Evolutionary conservation across 2,329 filamentous ascomycete species (phyloP).

Genomic region (Blastomyces gilchristii): DNA sequence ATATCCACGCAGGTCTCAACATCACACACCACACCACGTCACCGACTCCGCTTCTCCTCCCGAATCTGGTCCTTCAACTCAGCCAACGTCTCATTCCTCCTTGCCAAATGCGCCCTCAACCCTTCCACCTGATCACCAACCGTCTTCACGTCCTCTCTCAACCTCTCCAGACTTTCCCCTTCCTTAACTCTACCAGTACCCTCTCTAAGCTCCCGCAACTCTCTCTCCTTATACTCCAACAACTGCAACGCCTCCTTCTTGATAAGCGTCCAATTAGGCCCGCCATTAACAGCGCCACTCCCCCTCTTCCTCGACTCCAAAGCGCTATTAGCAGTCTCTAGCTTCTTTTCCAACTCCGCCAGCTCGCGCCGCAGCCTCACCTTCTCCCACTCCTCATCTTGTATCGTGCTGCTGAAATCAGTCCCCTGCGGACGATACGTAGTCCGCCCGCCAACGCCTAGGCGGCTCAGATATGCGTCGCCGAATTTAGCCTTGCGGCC

Average conservation of each 20-base stretch:
- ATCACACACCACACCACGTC: background rate
- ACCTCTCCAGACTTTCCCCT: slow-evolving; percentile 62
- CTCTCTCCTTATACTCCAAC: slow-evolving; percentile 82
- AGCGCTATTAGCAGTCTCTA: slow-evolving; percentile 67
- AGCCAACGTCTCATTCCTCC: slow-evolving; percentile 63
- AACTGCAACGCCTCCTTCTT: slow-evolving; percentile 91
- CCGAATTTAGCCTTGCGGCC: slow-evolving; percentile 95
- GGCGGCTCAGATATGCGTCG: slow-evolving; percentile 84
- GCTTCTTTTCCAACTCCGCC: slow-evolving; percentile 76
- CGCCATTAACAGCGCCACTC: slow-evolving; percentile 48
- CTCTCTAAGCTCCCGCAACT: slow-evolving; percentile 63
- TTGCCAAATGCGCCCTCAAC: slow-evolving; percentile 68
- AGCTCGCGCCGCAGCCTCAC: slow-evolving; percentile 90
- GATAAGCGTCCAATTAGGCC: slow-evolving; percentile 78
- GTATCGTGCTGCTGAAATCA: slow-evolving; percentile 75
- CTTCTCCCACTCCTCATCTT: slow-evolving; percentile 92
- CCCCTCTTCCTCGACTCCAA: slow-evolving; percentile 50
- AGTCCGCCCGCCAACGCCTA: slow-evolving; percentile 66
- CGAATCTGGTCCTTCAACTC: slow-evolving; percentile 76
- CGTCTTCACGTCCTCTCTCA: slow-evolving; percentile 75
- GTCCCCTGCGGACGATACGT: slow-evolving; percentile 75
- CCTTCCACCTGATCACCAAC: slow-evolving; percentile 94
- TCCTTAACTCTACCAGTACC: slow-evolving; percentile 44
- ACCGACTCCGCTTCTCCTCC: slow-evolving; percentile 52
- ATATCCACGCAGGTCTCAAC: background rate